Percentiles rank a stretch among this genome's conserved stretches.
These are phyloP conservation scores for Gracilaria domingensis DNA, from an alignment of 23 red algal genomes.

Conservation along the genomic window DNA sequence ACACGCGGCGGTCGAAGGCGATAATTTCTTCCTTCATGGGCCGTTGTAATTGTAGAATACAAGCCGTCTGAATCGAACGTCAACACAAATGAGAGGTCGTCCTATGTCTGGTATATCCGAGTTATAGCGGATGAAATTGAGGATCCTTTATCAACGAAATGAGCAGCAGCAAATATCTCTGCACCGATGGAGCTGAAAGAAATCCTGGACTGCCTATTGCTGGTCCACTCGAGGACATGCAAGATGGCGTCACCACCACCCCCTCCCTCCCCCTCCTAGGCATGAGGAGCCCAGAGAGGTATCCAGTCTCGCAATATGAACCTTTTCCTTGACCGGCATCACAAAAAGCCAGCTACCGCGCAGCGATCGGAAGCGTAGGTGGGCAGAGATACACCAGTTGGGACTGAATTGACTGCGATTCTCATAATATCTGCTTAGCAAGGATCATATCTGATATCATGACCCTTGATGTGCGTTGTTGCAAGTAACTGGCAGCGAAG, in stretches of 20 bases:
- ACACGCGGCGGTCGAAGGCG: slow-evolving; percentile 17
- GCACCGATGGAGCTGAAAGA: slow-evolving; percentile 49
- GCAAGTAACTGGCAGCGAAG: slow-evolving; percentile 51
- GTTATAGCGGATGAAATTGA: neutral
- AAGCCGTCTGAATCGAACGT: slow-evolving; percentile 37
- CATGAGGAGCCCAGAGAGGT: slow-evolving; percentile 54
- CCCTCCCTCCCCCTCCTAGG: neutral
- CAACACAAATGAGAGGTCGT: slow-evolving; percentile 4
- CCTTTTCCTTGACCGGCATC: slow-evolving; percentile 50
- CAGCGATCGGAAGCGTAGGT: neutral
- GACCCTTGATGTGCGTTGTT: slow-evolving; percentile 7
- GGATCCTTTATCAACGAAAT: slow-evolving; percentile 20
- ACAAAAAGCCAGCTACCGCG: slow-evolving; percentile 37
- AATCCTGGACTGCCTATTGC: slow-evolving; percentile 17
- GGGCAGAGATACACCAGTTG: neutral
- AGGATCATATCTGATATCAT: slow-evolving; percentile 11
- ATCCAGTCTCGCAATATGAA: slow-evolving; percentile 55
- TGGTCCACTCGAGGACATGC: slow-evolving; percentile 41
- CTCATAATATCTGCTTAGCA: slow-evolving; percentile 14
- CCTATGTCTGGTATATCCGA: slow-evolving; percentile 8
- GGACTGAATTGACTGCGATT: neutral
- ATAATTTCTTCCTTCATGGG: slow-evolving; percentile 52
- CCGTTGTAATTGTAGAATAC: slow-evolving; percentile 39
- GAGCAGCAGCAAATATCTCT: slow-evolving; percentile 35
- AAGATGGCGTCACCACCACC: neutral